phyloP scores from a whole-genome alignment of 2,329 filamentous ascomycete genomes.

The Claviceps maximensis region DNA sequence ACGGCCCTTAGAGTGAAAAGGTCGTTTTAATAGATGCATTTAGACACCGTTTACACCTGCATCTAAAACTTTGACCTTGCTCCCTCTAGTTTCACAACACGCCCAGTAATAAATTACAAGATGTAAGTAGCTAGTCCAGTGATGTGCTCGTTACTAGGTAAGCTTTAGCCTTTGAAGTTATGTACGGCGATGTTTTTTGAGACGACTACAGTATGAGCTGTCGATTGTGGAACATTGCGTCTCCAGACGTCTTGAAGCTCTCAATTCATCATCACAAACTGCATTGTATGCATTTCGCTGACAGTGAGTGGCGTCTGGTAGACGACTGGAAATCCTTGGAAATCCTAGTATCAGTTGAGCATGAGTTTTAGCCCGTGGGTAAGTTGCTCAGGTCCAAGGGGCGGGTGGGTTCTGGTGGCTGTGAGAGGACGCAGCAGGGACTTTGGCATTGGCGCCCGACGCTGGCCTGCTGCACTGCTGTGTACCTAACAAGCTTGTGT shows the following conservation, averaged over 20 bases:
- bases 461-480: too few relatives aligned
- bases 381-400: too few relatives aligned
- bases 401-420: too few relatives aligned
- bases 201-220: neutral
- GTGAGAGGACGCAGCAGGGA: too few relatives aligned
- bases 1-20: neutral
- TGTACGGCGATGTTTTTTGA: neutral
- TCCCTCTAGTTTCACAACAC: neutral
- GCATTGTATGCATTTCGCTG: neutral
- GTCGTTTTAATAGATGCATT: neutral
- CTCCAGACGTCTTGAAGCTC: too few relatives aligned
- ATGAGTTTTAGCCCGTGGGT: neutral
- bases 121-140: neutral
- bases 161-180: neutral
- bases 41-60: neutral
- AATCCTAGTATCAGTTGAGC: too few relatives aligned
- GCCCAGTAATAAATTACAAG: too few relatives aligned
- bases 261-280: too few relatives aligned
- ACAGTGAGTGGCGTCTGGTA: neutral
- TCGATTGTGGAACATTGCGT: neutral
- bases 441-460: too few relatives aligned
- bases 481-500: too few relatives aligned
- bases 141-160: neutral
- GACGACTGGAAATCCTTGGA: neutral
- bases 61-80: neutral